A percentile compares a stretch with the other conserved stretches of the same genome.
These are phyloP conservation scores for Trametes cubensis DNA, from an alignment of 768 basidiomycete species.

Conservation along the genomic window DNA sequence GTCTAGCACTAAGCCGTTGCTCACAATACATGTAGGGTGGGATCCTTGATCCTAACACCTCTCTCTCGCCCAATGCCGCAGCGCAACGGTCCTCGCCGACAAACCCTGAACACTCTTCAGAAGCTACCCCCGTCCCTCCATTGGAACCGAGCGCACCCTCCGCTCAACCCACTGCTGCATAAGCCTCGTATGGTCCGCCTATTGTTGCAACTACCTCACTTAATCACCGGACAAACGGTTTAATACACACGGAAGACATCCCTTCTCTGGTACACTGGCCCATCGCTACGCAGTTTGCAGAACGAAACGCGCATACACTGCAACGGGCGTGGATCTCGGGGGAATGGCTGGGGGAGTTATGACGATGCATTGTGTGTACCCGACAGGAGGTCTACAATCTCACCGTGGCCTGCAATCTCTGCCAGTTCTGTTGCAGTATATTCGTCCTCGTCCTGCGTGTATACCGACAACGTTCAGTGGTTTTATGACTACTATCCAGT, in stretches of 20 bases:
- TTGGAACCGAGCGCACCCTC: background rate
- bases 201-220: background rate
- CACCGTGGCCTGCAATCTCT: constrained; percentile 54
- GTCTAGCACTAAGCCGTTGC: background rate
- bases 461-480: background rate
- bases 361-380: constrained; percentile 13
- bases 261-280: too few relatives aligned
- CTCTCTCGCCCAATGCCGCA: background rate
- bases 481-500: background rate
- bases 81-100: background rate
- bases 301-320: too few relatives aligned
- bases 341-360: background rate
- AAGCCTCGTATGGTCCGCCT: background rate
- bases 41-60: constrained; percentile 12
- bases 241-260: background rate
- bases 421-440: constrained; percentile 65
- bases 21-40: constrained; percentile 21
- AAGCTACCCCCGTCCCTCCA: background rate
- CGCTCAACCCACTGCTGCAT: constrained; percentile 2
- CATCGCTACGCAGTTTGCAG: too few relatives aligned
- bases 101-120: background rate
- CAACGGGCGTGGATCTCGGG: too few relatives aligned
- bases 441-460: constrained; percentile 65
- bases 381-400: constrained; percentile 47
- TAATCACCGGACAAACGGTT: background rate